These are phyloP conservation scores for Dovyalis caffra DNA, from an alignment of 345 rosid species.

Conservation along the genomic window DNA sequence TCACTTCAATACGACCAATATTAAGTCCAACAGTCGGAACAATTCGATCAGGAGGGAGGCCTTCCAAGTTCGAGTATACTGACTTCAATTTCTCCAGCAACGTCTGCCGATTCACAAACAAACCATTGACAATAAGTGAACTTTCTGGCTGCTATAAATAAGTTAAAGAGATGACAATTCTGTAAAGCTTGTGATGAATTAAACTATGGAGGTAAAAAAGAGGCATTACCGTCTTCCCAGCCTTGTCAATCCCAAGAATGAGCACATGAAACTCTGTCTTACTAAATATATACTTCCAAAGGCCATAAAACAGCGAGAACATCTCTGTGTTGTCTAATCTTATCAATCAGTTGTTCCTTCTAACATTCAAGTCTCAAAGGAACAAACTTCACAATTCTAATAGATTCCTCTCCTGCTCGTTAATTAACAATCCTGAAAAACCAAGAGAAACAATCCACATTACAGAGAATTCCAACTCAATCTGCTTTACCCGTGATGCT, in stretches of 20 bases:
- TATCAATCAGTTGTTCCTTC: constrained; percentile 17
- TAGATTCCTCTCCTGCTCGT: background rate
- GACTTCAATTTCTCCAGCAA: constrained; percentile 95
- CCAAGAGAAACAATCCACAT: background rate
- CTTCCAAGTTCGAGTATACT: constrained; percentile 68
- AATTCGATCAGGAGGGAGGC: constrained; percentile 95
- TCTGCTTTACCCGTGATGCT: background rate
- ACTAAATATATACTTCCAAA: constrained; percentile 79
- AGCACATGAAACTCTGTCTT: constrained; percentile 92
- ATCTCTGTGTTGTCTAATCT: constrained; percentile 43
- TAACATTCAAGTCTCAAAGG: background rate
- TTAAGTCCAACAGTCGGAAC: constrained; percentile 99
- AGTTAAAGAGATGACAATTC: background rate
- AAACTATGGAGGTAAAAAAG: background rate
- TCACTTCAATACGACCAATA: constrained; percentile 81
- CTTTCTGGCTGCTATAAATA: background rate
- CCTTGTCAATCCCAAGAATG: constrained; percentile 95
- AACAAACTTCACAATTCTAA: background rate
- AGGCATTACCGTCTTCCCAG: constrained; percentile 84
- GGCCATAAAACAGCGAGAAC: constrained; percentile 97
- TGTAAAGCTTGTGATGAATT: background rate
- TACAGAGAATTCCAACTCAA: background rate
- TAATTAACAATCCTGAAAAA: constrained; percentile 9
- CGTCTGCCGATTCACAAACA: constrained; percentile 45
- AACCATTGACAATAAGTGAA: constrained; percentile 6